Conservation (phyloP, 192 early-diverging fungal genomes). For the Gonapodya sp. region DNA sequence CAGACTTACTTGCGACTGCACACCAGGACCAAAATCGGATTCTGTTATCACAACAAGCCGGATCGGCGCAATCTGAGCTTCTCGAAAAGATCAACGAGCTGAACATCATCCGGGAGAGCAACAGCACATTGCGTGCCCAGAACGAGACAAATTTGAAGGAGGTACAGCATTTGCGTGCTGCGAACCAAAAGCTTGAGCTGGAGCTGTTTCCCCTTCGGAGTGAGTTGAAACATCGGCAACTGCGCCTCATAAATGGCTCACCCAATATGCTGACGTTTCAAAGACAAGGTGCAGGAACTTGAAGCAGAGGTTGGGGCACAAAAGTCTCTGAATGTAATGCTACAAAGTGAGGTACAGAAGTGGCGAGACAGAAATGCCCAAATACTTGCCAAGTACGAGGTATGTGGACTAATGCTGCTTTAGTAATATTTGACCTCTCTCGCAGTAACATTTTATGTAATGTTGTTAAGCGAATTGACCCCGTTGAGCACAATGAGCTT, state of each 20-base stretch:
- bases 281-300: conserved; percentile 45
- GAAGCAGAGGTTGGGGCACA: conserved; percentile 50
- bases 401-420: conserved; percentile 9
- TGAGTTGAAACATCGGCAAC: no score
- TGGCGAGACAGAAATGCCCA: conserved; percentile 66
- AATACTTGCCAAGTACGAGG: conserved; percentile 63
- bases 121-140: conserved; percentile 59
- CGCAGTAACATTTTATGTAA: neutral
- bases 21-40: neutral
- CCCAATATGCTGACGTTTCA: no score
- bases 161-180: conserved; percentile 12
- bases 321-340: conserved; percentile 35
- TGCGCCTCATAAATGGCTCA: no score
- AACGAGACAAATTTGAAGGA: conserved; percentile 26
- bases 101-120: conserved; percentile 65
- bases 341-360: conserved; percentile 50
- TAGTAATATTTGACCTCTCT: neutral
- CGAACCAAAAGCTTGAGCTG: neutral
- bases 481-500: conserved; percentile 60
- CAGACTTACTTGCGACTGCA: neutral
- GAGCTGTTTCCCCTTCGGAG: neutral
- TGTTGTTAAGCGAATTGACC: conserved; percentile 54
- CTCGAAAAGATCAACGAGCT: conserved; percentile 57
- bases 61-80: conserved; percentile 46
- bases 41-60: conserved; percentile 13